Evolutionary conservation across 768 basidiomycete genomes (phyloP).

Genomic region (Baorangia bicolor): DNA sequence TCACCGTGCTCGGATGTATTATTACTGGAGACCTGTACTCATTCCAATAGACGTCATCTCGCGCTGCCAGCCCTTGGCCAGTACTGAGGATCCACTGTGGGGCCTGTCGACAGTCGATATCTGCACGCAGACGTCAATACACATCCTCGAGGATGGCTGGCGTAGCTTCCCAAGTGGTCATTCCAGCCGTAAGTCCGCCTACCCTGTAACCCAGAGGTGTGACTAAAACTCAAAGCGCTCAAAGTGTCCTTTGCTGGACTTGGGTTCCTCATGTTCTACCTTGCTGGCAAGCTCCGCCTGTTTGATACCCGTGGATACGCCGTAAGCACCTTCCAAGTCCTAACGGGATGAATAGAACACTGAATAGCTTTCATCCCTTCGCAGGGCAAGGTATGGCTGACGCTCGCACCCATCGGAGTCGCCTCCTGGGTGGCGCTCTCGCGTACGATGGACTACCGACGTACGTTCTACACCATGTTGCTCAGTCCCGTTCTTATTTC

Average conservation of each 20-base stretch:
- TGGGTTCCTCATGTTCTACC: conserved; percentile 83
- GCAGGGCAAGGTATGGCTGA: conserved; percentile 79
- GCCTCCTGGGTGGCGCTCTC: conserved; percentile 76
- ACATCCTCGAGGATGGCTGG: conserved; percentile 75
- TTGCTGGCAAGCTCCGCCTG: conserved; percentile 87
- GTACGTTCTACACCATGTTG: conserved; percentile 41
- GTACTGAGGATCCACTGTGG: conserved; percentile 63
- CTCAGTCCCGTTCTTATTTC: neutral
- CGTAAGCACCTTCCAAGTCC: conserved; percentile 36
- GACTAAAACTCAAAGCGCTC: neutral
- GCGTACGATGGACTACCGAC: conserved; percentile 92
- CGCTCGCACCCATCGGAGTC: conserved; percentile 68
- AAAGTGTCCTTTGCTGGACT: conserved; percentile 90
- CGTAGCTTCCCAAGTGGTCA: conserved; percentile 92
- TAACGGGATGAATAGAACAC: no score
- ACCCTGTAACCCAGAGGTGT: neutral
- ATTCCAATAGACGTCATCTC: conserved; percentile 25
- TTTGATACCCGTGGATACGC: conserved; percentile 79
- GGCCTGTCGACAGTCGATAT: conserved; percentile 70
- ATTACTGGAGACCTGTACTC: neutral
- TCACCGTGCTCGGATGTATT: neutral
- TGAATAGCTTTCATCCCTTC: neutral
- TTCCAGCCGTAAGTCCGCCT: conserved; percentile 63
- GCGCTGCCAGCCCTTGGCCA: conserved; percentile 61
- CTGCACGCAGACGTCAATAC: conserved; percentile 68